phyloP scores from a whole-genome alignment of 1,139 yeast genomes.

The Diutina rugosa region DNA sequence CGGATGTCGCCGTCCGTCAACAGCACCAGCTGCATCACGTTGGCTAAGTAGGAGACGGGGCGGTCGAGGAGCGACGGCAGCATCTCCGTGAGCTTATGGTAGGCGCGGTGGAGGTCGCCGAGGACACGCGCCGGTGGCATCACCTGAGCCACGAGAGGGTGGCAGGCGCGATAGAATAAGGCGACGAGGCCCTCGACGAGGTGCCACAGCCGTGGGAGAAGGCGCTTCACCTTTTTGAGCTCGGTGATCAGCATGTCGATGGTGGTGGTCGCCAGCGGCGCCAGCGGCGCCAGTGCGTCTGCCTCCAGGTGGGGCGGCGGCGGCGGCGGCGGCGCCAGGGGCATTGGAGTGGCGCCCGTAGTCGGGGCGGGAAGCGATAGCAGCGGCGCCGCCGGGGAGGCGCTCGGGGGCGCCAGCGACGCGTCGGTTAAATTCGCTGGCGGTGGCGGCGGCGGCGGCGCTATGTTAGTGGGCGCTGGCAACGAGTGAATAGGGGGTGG shows the following conservation, averaged over 20 bases:
- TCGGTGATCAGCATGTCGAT: neutral
- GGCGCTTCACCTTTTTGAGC: neutral
- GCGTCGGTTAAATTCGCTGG: too few relatives aligned
- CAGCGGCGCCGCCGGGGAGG: neutral
- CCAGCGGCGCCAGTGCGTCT: neutral
- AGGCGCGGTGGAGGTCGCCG: neutral
- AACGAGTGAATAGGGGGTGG: neutral
- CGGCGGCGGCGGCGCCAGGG: neutral
- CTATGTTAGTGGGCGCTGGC: neutral
- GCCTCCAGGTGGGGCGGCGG: neutral
- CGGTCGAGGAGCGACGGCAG: neutral
- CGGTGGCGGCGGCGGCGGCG: neutral
- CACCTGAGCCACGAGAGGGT: neutral
- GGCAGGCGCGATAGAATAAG: neutral
- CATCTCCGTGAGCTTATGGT: neutral
- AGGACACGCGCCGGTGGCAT: neutral
- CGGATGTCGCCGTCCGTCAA: neutral
- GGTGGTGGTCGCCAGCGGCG: neutral
- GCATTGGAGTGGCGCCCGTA: neutral
- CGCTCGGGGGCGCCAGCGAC: neutral
- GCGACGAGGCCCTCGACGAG: neutral
- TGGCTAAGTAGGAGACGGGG: neutral
- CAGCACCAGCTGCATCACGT: constrained; percentile 2
- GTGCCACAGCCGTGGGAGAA: neutral
- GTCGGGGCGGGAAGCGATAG: neutral